Conservation (phyloP, 2,329 filamentous ascomycete species). For the Knoxdaviesia capensis region DNA sequence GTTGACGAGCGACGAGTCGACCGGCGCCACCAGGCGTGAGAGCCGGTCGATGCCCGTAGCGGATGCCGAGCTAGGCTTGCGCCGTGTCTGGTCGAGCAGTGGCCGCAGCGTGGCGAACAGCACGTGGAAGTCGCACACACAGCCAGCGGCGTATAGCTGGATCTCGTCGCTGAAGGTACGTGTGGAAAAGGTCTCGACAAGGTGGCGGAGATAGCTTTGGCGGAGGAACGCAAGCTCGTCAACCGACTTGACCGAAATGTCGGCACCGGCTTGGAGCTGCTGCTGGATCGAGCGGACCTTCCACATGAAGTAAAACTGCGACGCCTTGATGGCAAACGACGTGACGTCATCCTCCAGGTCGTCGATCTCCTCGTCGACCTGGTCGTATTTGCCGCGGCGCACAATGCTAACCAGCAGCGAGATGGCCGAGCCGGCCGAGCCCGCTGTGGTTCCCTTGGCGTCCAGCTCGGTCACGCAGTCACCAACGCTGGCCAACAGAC, state of each 20-base stretch:
- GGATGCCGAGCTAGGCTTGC: no score
- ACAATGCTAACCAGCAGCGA: conserved; percentile 54
- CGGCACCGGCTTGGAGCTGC: conserved; percentile 31
- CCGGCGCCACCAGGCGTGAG: conserved; percentile 44
- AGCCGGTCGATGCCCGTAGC: conserved; percentile 21
- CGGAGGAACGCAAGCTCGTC: conserved; percentile 36
- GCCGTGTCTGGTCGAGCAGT: conserved; percentile 20
- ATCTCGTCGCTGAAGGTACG: conserved; percentile 56
- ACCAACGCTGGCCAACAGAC: conserved; percentile 60
- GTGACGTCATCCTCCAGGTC: conserved; percentile 64
- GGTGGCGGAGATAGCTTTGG: conserved; percentile 35
- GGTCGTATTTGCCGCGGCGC: conserved; percentile 50
- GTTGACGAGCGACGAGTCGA: conserved; percentile 40
- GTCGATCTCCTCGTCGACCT: conserved; percentile 49
- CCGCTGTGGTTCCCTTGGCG: conserved; percentile 25
- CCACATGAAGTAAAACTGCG: conserved; percentile 92
- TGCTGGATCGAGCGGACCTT: conserved; percentile 45
- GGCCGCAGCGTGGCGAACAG: conserved; percentile 56
- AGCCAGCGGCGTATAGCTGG: conserved; percentile 53
- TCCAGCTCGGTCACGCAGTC: conserved; percentile 64
- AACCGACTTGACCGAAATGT: conserved; percentile 35
- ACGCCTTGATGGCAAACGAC: conserved; percentile 51
- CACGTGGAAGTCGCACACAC: conserved; percentile 63
- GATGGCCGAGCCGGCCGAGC: conserved; percentile 33
- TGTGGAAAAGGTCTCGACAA: conserved; percentile 49